These are phyloP conservation scores for Blastobotrys elegans DNA, from an alignment of 1,139 yeast genomes.

Conservation along the genomic window DNA sequence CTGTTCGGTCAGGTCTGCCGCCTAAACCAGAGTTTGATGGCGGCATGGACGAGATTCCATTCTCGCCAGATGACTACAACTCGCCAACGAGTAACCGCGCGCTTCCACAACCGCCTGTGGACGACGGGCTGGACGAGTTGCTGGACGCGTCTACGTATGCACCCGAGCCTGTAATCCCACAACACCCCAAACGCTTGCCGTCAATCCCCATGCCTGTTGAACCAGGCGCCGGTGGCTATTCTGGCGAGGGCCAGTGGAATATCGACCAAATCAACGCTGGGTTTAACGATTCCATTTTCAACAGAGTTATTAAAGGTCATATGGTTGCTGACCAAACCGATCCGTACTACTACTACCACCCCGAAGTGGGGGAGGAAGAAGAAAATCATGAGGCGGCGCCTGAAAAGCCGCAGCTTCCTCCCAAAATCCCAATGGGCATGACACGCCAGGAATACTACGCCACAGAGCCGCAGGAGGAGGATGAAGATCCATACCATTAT, in stretches of 20 bases:
- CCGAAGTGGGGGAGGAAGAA: too few relatives aligned
- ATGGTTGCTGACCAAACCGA: constrained; percentile 6
- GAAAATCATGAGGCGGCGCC: background rate
- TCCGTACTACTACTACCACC: constrained; percentile 1
- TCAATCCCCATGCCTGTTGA: constrained; percentile 18
- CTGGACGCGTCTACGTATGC: constrained; percentile 25
- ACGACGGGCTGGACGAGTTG: constrained; percentile 15
- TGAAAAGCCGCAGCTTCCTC: constrained; percentile 26
- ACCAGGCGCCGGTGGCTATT: constrained; percentile 27
- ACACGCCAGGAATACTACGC: constrained; percentile 28
- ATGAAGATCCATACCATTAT: constrained; percentile 16
- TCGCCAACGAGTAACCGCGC: background rate
- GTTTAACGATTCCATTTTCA: constrained; percentile 33
- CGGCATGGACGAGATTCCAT: constrained; percentile 22
- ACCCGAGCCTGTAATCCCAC: constrained; percentile 26
- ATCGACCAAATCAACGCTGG: constrained; percentile 33
- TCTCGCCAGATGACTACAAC: constrained; percentile 27
- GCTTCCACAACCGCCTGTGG: constrained; percentile 3
- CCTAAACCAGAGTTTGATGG: constrained; percentile 16
- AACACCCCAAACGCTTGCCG: constrained; percentile 14
- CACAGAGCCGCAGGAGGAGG: constrained; percentile 16
- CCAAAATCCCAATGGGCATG: constrained; percentile 32
- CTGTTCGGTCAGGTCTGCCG: constrained; percentile 17
- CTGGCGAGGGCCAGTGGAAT: constrained; percentile 30
- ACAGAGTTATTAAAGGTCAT: constrained; percentile 20